Conservation (phyloP, 805 yeast species). For the Monosporozyma yasuniensis region DNA sequence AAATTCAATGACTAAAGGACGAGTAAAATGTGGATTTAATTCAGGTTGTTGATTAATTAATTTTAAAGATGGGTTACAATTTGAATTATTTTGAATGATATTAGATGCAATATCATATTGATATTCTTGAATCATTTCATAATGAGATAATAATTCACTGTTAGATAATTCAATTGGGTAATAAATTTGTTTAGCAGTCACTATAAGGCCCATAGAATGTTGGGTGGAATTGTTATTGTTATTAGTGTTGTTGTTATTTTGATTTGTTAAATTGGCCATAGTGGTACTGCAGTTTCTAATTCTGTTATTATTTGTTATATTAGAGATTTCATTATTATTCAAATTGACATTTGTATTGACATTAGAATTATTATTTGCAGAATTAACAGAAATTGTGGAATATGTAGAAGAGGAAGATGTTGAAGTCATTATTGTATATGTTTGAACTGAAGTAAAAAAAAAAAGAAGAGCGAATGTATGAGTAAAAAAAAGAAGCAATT, state of each 20-base stretch:
- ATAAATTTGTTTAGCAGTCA: constrained; percentile 37
- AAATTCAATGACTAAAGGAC: constrained; percentile 72
- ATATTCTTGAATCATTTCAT: constrained; percentile 41
- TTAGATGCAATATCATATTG: constrained; percentile 40
- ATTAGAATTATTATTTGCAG: neutral
- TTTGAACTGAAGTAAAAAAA: neutral
- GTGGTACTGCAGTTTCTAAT: constrained; percentile 1
- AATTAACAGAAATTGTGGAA: neutral
- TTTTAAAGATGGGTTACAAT: constrained; percentile 44
- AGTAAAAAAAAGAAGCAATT: neutral
- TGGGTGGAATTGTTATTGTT: neutral
- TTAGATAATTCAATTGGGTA: constrained; percentile 45
- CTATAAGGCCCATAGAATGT: constrained; percentile 27
- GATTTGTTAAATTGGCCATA: neutral
- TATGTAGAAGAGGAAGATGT: constrained; percentile 3
- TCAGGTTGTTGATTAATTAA: constrained; percentile 86
- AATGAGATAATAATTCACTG: constrained; percentile 42
- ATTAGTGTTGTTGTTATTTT: neutral
- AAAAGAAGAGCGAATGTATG: neutral
- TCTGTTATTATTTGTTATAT: neutral
- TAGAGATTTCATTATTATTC: neutral
- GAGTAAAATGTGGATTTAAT: constrained; percentile 53
- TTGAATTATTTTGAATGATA: constrained; percentile 31
- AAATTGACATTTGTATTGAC: neutral
- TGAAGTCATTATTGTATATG: constrained; percentile 1